Conservation (phyloP, 208 protist species). For the Trypanosoma scelopori region DNA sequence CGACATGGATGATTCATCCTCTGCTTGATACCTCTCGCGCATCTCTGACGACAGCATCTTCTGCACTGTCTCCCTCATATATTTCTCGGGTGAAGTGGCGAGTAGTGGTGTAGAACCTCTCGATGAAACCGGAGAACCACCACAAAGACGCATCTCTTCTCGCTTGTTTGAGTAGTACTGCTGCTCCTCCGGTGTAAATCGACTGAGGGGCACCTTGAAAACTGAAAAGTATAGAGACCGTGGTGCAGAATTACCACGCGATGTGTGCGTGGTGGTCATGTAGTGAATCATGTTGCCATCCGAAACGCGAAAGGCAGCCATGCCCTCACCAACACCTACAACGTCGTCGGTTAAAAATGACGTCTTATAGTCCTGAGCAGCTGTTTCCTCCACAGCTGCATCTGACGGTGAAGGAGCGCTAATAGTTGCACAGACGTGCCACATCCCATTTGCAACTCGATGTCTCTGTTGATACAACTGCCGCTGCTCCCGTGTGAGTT, state of each 20-base stretch:
- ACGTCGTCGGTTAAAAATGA: background rate
- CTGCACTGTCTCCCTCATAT: conserved; percentile 31
- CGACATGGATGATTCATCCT: conserved; percentile 33
- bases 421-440: background rate
- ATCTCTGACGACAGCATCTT: conserved; percentile 33
- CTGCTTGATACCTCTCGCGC: conserved; percentile 24
- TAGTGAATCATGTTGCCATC: conserved; percentile 58
- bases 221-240: conserved; percentile 58
- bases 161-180: conserved; percentile 57
- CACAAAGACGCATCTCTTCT: conserved; percentile 48
- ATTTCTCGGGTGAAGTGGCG: conserved; percentile 5
- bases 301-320: conserved; percentile 44
- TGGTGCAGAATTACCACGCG: conserved; percentile 10
- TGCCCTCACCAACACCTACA: conserved; percentile 24
- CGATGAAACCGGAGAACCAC: background rate
- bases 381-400: background rate
- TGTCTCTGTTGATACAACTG: conserved; percentile 33
- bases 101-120: background rate
- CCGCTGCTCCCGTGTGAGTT: conserved; percentile 42
- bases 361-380: background rate
- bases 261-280: conserved; percentile 26
- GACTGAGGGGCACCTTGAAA: conserved; percentile 60
- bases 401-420: background rate
- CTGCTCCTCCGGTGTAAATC: conserved; percentile 55
- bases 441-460: conserved; percentile 11